Evolutionary conservation across 345 rosid genomes (phyloP), one percentile per base, ranked within the genome.

Genomic region (Geranium brycei): DNA sequence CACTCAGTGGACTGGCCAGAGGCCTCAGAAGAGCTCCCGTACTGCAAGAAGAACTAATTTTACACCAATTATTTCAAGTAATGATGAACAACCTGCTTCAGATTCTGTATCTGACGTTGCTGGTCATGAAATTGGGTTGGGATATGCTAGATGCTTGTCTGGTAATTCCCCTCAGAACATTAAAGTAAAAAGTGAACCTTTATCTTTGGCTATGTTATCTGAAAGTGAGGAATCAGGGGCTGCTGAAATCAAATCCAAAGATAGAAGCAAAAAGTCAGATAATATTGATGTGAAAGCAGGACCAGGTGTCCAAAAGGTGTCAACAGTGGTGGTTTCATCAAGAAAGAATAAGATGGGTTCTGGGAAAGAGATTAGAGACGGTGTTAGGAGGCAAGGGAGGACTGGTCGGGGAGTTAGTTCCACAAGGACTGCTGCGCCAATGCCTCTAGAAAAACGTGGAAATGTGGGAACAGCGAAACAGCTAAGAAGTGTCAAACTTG

Each of bases 211-310:
- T 62, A 80, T 83, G 41, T 80, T 90, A 77, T 88, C 97, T 40
- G 99, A 93, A 81, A 87, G 95, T 72, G 99, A 93, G 77, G 99
- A 93, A 63, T 78, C 91, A 59, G 96, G 84, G 5, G 73, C 85
- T 66, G 74, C 96, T 76, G 96, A 87, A 70, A 82, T 79, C 62
- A 88, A 82, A 78, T 83, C 85, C 58, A 86, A 77, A 71, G 91
- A 82, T 66, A 93, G 80, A 74, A 80, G 75, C 17, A 88, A 82
- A 79, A 81, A 75, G 61, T 83, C 79, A 53, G 95, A 88, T 76
- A 95, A 90, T 58, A 65, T 83, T 62, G 90, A 93, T 77, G 85
- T 85, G 71, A 93, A 85, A 78, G 78, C 73, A 67, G 83, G 78
- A 66, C 83, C 73, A 41, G 79, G 68, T 80, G 76, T 83, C 75